These are phyloP conservation scores for Alectoria sarmentosa DNA, from an alignment of 495 filamentous ascomycete genomes.

Conservation along the genomic window DNA sequence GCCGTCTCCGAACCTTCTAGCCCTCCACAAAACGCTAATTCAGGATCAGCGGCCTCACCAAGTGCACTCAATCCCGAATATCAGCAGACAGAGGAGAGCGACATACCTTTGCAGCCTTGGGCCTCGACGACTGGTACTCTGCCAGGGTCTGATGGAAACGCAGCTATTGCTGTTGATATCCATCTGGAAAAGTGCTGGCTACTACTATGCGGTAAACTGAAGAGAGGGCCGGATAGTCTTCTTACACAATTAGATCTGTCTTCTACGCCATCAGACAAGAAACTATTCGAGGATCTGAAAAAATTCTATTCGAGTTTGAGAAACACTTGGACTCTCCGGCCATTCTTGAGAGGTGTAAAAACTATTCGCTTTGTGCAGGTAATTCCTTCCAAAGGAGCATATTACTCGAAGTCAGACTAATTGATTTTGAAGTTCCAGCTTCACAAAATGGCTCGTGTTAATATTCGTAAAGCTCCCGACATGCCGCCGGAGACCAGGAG, in stretches of 20 bases:
- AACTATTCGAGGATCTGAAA: slow-evolving; percentile 12
- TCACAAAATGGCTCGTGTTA: slow-evolving; percentile 33
- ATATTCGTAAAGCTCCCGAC: slow-evolving; percentile 33
- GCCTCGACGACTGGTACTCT: neutral
- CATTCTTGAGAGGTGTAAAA: slow-evolving; percentile 28
- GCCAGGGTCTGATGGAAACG: neutral
- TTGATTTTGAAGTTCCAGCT: slow-evolving; percentile 30
- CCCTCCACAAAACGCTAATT: neutral
- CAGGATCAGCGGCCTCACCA: neutral
- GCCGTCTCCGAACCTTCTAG: neutral
- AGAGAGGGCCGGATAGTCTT: slow-evolving; percentile 12
- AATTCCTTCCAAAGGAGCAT: neutral
- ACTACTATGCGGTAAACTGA: slow-evolving; percentile 11
- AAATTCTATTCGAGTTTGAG: neutral
- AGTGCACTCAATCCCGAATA: neutral
- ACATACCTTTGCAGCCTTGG: neutral
- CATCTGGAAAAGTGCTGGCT: slow-evolving; percentile 18
- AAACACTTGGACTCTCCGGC: neutral
- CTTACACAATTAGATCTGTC: slow-evolving; percentile 17
- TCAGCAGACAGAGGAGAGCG: neutral
- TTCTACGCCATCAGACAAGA: slow-evolving; percentile 13
- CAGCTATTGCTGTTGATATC: neutral
- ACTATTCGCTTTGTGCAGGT: slow-evolving; percentile 35
- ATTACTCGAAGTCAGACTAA: neutral
- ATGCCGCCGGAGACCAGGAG: slow-evolving; percentile 29